Base-by-base conservation (phyloP, 495 filamentous ascomycete genomes). In the Amphirosellinia nigrospora region DNA sequence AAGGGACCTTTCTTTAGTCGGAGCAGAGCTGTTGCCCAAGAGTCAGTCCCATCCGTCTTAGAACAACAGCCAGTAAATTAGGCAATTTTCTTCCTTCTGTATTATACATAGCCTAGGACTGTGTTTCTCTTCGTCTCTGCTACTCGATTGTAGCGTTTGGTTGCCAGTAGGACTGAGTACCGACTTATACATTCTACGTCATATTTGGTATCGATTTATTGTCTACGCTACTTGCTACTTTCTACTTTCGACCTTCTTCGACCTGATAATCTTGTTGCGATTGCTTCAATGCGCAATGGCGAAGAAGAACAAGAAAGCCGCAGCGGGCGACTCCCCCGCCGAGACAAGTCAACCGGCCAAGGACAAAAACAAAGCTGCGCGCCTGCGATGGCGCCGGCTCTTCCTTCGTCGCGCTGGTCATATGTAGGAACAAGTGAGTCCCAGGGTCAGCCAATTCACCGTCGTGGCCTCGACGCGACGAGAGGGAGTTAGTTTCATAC, bases 341-440 rank as follows among this genome's bases (percentile, higher is more conserved):
- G 52, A 74, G 74, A 68, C 72, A 28, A 70, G 73, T 59, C 71
- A 72, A 26, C 63, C 70, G 15, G 41, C 71, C 50, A 65, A 68
- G 28, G 52, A 72, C 52, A 77, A n/a, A n/a, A n/a, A 77, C 55
- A 74, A 75, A 56, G 68, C 75, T 56, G 64, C n/a, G n/a, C n/a
- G n/a, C n/a, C 78, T 58, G 55, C 76, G 43, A 78, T 83, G 71
- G 67, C 78, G 59, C 68, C 79, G 26, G 75, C 83, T 67, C 82
- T 83, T 6, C 80, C 85, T 23, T 82, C 81, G 7, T 86, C 87
- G 82, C 88, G 16, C 80, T 92, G 41, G 87, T 90, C 43, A 92
- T 92, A 69, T 91, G 89, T 80, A 87, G 90, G 72, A 92, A 92
- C 78, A 92, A 92, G 89, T 91, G 84, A 73, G 81, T 79, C 45